phyloP scores from a whole-genome alignment of 2,329 filamentous ascomycete species.

The Pyrenophora tritici-repentis region DNA sequence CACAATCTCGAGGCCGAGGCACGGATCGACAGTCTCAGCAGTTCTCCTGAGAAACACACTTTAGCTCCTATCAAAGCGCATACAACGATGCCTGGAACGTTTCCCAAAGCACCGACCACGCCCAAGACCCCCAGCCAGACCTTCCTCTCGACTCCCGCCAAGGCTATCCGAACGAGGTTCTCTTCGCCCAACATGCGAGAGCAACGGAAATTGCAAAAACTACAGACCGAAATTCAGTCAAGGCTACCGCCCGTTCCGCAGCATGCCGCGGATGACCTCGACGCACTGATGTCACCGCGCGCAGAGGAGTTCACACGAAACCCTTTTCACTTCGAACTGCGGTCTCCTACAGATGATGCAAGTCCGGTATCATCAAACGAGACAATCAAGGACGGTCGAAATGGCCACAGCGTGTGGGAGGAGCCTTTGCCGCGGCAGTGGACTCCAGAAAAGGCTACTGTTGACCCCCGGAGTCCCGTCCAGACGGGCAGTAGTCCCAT shows the following conservation, averaged over 20 bases:
- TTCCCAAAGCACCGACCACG: conserved; percentile 22
- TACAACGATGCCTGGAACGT: conserved; percentile 6
- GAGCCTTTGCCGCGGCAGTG: conserved; percentile 36
- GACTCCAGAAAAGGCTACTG: conserved; percentile 63
- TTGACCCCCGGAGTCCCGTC: conserved; percentile 74
- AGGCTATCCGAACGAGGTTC: conserved; percentile 43
- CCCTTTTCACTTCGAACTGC: conserved; percentile 46
- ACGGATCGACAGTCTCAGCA: conserved; percentile 35
- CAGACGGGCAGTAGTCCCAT: conserved; percentile 76
- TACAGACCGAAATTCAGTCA: conserved; percentile 49
- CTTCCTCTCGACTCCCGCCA: conserved; percentile 39
- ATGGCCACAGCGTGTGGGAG: conserved; percentile 31
- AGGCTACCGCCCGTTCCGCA: conserved; percentile 38
- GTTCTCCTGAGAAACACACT: conserved; percentile 22
- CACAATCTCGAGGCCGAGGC: conserved; percentile 13
- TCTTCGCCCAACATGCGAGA: conserved; percentile 48
- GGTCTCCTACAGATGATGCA: conserved; percentile 29
- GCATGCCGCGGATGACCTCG: conserved; percentile 47
- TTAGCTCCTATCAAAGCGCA: conserved; percentile 16
- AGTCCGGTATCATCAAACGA: conserved; percentile 41
- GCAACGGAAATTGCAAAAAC: conserved; percentile 45
- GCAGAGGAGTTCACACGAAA: conserved; percentile 71
- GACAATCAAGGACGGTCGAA: conserved; percentile 38
- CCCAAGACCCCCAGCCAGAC: conserved; percentile 21
- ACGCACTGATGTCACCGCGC: conserved; percentile 71